Evolutionary conservation across 1,284 basidiomycete species (phyloP), one percentile per base, ranked within the genome.

Genomic region (Microbotryum intermedium): DNA sequence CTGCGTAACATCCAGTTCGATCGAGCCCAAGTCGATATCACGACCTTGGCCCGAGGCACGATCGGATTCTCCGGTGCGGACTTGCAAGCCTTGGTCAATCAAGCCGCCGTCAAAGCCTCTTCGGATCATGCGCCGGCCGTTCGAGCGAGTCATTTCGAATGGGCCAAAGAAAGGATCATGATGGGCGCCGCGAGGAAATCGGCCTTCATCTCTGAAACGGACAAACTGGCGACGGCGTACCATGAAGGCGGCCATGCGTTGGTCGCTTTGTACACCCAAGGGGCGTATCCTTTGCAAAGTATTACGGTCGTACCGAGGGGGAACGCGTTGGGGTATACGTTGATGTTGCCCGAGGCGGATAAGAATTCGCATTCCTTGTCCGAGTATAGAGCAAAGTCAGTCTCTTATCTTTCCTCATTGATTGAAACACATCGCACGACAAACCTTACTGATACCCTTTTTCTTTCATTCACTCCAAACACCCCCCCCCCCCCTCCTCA

Each of bases 171-270:
- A 53, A 85, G 69, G 65, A 94, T 95, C 67, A 77, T 94, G 66
- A 92, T 97, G 90, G 92, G 93, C 51, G 88, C 88, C 26, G 92
- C 97, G 75, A 81, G 92, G 66, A 87, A 84, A 77, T 91, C 87
- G 62, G 84, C 86, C 52, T 91, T 84, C 72, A 88, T 94, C 60
- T 86, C 88, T 65, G 84, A 86, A 26, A 86, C 90, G 73, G 84
- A 82, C 39, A 94, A 91, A 74, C 50, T 67, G 23, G 63, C 67
- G 59, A 95, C 92, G 0, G 93, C 93, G 7, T 95, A 94, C 76
- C 93, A 97, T 75, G 92, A 97, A 80, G 92, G 90, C 64, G 92
- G 92, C 10, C 92, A 95, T 75, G 90, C 92, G 59, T 81, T 97
- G 25, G 84, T 90, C 23, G 90, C 91, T 7, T 76, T 95, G 43